Evolutionary conservation across 1,284 basidiomycete species (phyloP).

Genomic region (Papiliotrema flavescens): DNA sequence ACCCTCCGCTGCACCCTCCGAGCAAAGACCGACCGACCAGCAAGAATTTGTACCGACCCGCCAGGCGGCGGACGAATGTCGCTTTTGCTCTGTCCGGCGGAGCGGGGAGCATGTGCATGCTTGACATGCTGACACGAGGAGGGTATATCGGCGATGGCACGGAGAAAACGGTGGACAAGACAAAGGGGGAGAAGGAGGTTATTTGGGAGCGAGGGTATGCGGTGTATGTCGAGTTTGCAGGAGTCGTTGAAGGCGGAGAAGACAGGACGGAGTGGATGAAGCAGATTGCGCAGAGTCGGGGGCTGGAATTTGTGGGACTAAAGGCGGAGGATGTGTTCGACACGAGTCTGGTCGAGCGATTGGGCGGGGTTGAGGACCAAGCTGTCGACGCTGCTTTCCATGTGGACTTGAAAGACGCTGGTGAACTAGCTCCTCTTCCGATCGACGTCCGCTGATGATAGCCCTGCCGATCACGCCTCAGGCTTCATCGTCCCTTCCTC

Average conservation of each 20-base stretch:
- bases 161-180: slow-evolving; percentile 20
- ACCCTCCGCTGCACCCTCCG: slow-evolving; percentile 25
- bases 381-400: background rate
- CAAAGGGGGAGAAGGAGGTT: slow-evolving; percentile 29
- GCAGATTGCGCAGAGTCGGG: slow-evolving; percentile 15
- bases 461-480: slow-evolving; percentile 17
- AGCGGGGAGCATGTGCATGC: slow-evolving; percentile 38
- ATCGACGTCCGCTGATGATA: slow-evolving; percentile 5
- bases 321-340: slow-evolving; percentile 44
- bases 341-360: slow-evolving; percentile 6
- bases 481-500: slow-evolving; percentile 38
- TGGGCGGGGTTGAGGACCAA: slow-evolving; percentile 5
- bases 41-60: slow-evolving; percentile 19
- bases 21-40: slow-evolving; percentile 1
- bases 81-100: slow-evolving; percentile 40
- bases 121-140: slow-evolving; percentile 28
- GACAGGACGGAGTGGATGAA: slow-evolving; percentile 20
- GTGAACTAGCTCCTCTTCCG: slow-evolving; percentile 9
- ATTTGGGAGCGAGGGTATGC: slow-evolving; percentile 40
- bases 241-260: slow-evolving; percentile 14
- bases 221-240: slow-evolving; percentile 45
- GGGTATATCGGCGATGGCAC: slow-evolving; percentile 28
- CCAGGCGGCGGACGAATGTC: slow-evolving; percentile 19
- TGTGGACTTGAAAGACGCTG: slow-evolving; percentile 24
- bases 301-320: slow-evolving; percentile 28